Base-by-base conservation (phyloP, 371 early-diverging fungal genomes). In the Batrachochytrium dendrobatidis region DNA sequence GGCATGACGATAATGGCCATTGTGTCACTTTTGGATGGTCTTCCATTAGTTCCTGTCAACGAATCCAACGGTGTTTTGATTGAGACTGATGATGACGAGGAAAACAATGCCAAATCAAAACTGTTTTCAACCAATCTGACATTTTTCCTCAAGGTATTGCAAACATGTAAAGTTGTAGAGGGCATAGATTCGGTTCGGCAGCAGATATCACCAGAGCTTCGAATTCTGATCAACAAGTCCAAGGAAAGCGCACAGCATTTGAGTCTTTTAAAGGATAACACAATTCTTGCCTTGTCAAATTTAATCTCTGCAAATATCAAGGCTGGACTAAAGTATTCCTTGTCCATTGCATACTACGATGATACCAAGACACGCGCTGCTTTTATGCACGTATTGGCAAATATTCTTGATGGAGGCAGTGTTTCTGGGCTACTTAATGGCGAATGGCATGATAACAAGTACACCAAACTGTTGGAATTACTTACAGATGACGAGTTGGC, bases 311-410 rank as follows among this genome's bases (percentile, higher is more conserved):
- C 91, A 8, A 95, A 95, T 71, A 84, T 94, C 34, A 94, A 93
- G 64, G 83, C 88, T 53, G 94, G 92, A 24, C 76, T 95, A 55
- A 87, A 89, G 64, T 89, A 87, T 67, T 91, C 92, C 33, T 72
- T 95, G 25, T 84, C 91, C 0, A 88, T 91, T 83, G 90, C 91
- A 24, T 95, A 95, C 60, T 89, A 94, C 62, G 93, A 92, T 65
- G 94, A 94, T 69, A 75, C 83, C 18, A 83, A 86, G 53, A 90
- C 88, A 45, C 80, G 94, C 22, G 86, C 90, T 0, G 86, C 93
- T 7, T 95, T 95, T 56, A 92, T 91, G 78, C 87, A 91, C 57
- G 94, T 95, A 25, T 72, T 95, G 62, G 91, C 94, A 24, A 90
- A 92, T 60, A 86, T 94, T 49, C 70, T 95, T 31, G 86, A 89